phyloP scores from a whole-genome alignment of 176 grass and related monocot species.

The Oryza glumipatula region DNA sequence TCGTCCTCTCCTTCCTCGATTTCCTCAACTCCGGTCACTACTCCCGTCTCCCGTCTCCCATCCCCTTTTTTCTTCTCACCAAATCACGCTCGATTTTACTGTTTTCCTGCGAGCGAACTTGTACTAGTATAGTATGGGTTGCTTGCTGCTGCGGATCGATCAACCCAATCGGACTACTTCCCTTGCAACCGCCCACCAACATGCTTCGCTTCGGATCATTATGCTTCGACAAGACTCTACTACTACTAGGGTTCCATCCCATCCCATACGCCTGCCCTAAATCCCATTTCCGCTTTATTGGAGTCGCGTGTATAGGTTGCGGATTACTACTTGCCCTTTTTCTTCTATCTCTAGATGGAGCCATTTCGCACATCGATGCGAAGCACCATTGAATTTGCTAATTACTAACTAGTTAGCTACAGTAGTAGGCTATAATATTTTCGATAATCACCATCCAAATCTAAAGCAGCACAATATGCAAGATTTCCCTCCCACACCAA shows the following conservation, averaged over 20 bases:
- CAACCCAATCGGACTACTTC: background rate
- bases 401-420: background rate
- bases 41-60: too few species aligned
- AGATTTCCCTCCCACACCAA: too few species aligned
- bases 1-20: conserved; percentile 79
- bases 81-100: too few species aligned
- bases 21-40: conserved; percentile 79
- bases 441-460: background rate
- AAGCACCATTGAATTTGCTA: conserved; percentile 6
- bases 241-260: background rate
- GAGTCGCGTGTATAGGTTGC: background rate
- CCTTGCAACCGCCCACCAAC: too few species aligned
- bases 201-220: too few species aligned
- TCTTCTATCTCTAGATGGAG: background rate
- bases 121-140: too few species aligned
- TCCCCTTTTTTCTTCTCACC: background rate
- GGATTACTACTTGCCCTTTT: background rate
- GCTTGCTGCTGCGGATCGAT: background rate
- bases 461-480: background rate
- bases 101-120: background rate
- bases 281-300: background rate
- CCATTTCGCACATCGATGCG: background rate
- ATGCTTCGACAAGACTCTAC: too few species aligned
- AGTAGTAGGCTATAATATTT: background rate
- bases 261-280: background rate